Conservation (phyloP, 768 basidiomycete species). For the Boletus subparvulus region DNA sequence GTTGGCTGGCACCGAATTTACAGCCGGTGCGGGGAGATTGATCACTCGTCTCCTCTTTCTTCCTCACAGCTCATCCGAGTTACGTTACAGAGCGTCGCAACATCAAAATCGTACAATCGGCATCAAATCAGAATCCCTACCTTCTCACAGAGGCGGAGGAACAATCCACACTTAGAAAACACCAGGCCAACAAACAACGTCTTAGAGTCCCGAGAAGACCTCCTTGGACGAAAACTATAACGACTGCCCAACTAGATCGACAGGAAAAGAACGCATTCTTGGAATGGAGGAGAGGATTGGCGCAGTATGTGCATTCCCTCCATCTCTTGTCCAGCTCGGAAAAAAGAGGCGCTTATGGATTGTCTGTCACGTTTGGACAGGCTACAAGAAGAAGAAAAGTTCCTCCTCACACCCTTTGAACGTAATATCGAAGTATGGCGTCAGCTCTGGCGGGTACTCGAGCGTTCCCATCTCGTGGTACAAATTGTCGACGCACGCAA, state of each 20-base stretch:
- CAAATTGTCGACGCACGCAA: slow-evolving; percentile 97
- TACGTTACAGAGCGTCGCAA: slow-evolving; percentile 63
- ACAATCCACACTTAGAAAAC: slow-evolving; percentile 66
- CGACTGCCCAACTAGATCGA: slow-evolving; percentile 73
- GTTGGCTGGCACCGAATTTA: slow-evolving; percentile 93
- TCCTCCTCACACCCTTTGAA: slow-evolving; percentile 95
- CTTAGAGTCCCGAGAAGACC: slow-evolving; percentile 90
- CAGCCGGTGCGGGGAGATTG: slow-evolving; percentile 65
- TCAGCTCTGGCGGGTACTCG: slow-evolving; percentile 95
- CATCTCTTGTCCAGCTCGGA: neutral
- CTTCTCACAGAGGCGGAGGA: slow-evolving; percentile 84
- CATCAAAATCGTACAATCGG: slow-evolving; percentile 69
- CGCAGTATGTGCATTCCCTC: slow-evolving; percentile 60
- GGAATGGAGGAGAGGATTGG: slow-evolving; percentile 89
- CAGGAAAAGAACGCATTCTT: slow-evolving; percentile 90
- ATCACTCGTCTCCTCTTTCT: neutral
- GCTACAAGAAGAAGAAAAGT: slow-evolving; percentile 80
- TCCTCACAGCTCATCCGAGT: slow-evolving; percentile 6
- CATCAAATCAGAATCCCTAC: slow-evolving; percentile 73
- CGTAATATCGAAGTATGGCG: slow-evolving; percentile 98
- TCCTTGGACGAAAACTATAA: slow-evolving; percentile 82
- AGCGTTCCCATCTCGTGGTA: slow-evolving; percentile 90
- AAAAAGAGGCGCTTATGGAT: neutral
- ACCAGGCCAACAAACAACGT: slow-evolving; percentile 67
- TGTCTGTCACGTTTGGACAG: slow-evolving; percentile 37